These are phyloP conservation scores for Babesia caballi DNA, from an alignment of 169 alveolate species.

Conservation along the genomic window DNA sequence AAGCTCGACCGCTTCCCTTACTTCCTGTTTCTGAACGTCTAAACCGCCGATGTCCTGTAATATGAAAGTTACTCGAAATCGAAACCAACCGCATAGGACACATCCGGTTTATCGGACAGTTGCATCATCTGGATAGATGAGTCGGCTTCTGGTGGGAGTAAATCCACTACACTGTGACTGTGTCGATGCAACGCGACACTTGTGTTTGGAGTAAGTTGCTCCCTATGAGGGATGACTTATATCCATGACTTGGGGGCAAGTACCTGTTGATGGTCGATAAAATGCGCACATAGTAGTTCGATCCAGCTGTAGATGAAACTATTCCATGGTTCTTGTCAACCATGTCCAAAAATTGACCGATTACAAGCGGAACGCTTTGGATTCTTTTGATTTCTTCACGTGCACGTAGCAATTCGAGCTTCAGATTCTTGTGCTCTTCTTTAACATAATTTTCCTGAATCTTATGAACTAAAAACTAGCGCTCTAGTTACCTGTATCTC, in stretches of 20 bases:
- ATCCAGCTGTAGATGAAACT: slow-evolving; percentile 94
- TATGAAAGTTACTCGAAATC: not conserved
- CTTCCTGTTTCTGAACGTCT: slow-evolving; percentile 97
- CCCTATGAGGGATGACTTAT: slow-evolving; percentile 74
- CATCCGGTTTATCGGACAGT: slow-evolving; percentile 98
- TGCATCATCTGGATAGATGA: slow-evolving; percentile 95
- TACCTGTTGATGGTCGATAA: slow-evolving; percentile 93
- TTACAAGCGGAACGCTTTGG: slow-evolving; percentile 96
- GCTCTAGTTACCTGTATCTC: slow-evolving; percentile 65
- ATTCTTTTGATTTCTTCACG: slow-evolving; percentile 96
- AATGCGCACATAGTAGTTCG: slow-evolving; percentile 96
- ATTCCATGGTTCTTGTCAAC: slow-evolving; percentile 96
- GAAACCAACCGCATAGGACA: slow-evolving; percentile 88
- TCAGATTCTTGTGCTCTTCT: slow-evolving; percentile 96
- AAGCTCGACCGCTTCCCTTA: slow-evolving; percentile 98
- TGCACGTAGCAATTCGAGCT: slow-evolving; percentile 94
- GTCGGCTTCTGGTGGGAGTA: slow-evolving; percentile 99
- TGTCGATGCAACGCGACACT: slow-evolving; percentile 99
- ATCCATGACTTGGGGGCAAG: not conserved
- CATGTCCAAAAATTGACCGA: slow-evolving; percentile 98
- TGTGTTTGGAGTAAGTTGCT: slow-evolving; percentile 95
- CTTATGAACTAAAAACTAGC: not conserved
- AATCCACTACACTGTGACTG: slow-evolving; percentile 97
- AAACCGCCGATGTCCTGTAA: slow-evolving; percentile 95
- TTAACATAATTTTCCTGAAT: slow-evolving; percentile 92